Evolutionary conservation across 208 protist genomes (phyloP), one percentile per base, ranked within the genome.

Genomic region (Crithidia fasciculata): DNA sequence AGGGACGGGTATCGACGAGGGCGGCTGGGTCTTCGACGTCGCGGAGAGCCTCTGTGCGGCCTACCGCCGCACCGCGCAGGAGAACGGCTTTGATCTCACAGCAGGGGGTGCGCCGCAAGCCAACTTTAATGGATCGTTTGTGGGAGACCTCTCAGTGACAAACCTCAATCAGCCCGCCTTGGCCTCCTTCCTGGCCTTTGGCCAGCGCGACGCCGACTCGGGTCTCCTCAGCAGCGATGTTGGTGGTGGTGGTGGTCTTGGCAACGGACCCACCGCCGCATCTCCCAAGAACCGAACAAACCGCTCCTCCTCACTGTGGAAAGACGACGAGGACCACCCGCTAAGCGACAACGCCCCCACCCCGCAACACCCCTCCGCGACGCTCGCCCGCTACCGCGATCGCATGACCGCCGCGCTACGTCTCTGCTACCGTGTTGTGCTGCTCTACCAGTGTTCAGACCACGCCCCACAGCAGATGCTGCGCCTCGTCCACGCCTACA

Each of bases 371-470:
- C n/a, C 37, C 43, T 8, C 2, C 10, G 9, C 43, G 40, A 6
- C 10, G 18, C 36, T 39, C 15, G n/a, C 28, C 2, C 16, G 9
- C 65, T 70, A 39, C 53, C 40, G 44, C 5, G 43, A 40, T 47
- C 59, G 52, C 16, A 60, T 80, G 13, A 58, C 66, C 37, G 55
- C 62, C 40, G 59, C 68, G 16, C 74, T 80, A 61, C 60, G 74
- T 9, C 55, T 80, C 9, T 80, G 74, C 61, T 80, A 80, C 55
- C 68, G 74, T 18, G 68, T 74, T 28, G 74, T 80, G 40, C 68
- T 80, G 9, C 44, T 80, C 19, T 74, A 61, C 55, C 60, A 62
- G 13, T 80, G 74, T 37, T 44, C 74, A 12, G 74, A 80, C 53
- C 53, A 80, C 63, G 66, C 74, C 36, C 74, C 74, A 8, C 60